These are phyloP conservation scores for Aspergillus carbonarius DNA, from an alignment of 2,329 filamentous ascomycete genomes.

Conservation along the genomic window DNA sequence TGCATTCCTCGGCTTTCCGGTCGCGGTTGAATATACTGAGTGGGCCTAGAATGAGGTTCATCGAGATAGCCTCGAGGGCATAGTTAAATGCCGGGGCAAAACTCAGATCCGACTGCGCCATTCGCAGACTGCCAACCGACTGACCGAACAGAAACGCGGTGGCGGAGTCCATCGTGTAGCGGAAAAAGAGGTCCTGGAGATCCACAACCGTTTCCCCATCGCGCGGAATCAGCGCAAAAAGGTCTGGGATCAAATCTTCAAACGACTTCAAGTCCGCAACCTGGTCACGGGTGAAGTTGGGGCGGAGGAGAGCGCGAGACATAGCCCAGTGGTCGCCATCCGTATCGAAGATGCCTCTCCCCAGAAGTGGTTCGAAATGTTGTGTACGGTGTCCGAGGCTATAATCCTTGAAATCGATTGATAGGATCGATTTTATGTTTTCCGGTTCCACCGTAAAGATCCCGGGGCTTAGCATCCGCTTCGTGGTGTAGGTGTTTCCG, in stretches of 20 bases:
- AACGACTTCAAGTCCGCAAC: background rate
- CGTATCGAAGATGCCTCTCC: background rate
- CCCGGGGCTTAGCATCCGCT: background rate
- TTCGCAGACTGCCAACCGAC: conserved; percentile 49
- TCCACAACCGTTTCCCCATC: conserved; percentile 1
- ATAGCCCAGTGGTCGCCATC: background rate
- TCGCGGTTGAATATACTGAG: conserved; percentile 22
- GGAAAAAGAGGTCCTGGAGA: conserved; percentile 1
- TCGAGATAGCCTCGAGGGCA: conserved; percentile 25
- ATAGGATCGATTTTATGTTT: background rate
- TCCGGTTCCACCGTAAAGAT: background rate
- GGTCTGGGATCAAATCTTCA: background rate
- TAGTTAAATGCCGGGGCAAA: conserved; percentile 42
- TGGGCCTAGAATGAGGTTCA: conserved; percentile 26
- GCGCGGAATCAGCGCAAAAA: background rate
- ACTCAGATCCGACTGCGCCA: background rate
- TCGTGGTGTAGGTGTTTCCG: background rate
- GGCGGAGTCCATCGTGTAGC: conserved; percentile 56
- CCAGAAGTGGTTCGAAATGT: background rate
- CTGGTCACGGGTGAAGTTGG: background rate
- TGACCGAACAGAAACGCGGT: conserved; percentile 68
- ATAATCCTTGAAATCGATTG: background rate
- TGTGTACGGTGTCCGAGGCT: background rate
- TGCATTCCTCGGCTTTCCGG: conserved; percentile 18
- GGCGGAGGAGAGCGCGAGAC: conserved; percentile 3